Base-by-base conservation (phyloP, 345 rosid species). In the Excoecaria cochinchinensis region DNA sequence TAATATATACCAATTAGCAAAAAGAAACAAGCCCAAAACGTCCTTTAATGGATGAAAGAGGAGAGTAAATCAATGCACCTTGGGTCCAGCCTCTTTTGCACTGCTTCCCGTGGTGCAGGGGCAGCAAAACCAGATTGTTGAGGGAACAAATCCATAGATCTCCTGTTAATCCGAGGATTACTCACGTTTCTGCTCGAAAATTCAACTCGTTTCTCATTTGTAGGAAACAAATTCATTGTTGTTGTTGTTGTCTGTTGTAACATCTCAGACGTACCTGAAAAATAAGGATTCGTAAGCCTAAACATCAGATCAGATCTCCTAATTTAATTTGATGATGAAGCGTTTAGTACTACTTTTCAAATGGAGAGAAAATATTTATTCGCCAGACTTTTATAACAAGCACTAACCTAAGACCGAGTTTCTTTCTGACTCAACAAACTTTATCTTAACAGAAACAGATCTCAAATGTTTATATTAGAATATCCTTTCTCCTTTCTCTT, bases 191-290 rank as follows among this genome's bases (percentile, higher is more conserved):
- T 25, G 50, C 57, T 44, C 0, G 70, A 73, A 74, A 40, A 75
- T 55, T 76, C 78, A 44, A 12, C 62, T 2, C 77, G 72, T 36
- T 66, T 78, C 22, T 74, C 77, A 68, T 7, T 42, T 5, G 46
- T 7, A 3, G 94, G 98, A 73, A 91, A 93, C n/a, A 90, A 77
- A 79, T 85, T 90, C 93, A 90, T 81, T 1, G 93, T 88, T 52
- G 85, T 88, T 52, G 84, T 42, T 21, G 87, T 74, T 0, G 84
- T 62, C 3, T 80, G 73, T 75, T 78, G 79, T 24, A 59, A 15
- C 62, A 67, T 55, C 64, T 80, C 87, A 1, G 83, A 67, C 19
- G 63, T 16, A 4, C 79, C 90, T 86, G 81, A 57, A 84, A 61
- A 53, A 76, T 72, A 76, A 38, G 42, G 62, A 79, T 66, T 68